Percentiles rank a stretch among this genome's conserved stretches.
Evolutionary conservation across 1,139 yeast genomes (phyloP).

Genomic region (Magnusiomyces fungicola): DNA sequence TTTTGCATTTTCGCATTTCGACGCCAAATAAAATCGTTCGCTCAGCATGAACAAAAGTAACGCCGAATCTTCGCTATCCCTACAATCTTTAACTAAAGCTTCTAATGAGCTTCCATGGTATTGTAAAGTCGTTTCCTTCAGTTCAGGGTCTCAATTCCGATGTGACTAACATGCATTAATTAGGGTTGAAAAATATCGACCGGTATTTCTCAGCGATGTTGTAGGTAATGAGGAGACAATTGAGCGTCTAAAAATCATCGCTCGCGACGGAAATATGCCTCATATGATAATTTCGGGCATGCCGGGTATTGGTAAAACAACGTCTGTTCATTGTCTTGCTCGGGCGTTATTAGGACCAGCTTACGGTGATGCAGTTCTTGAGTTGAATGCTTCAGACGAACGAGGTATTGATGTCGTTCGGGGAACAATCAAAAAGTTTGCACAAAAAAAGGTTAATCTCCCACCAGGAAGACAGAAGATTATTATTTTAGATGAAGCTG

Average conservation of each 20-base stretch:
- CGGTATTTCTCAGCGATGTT: slow-evolving; percentile 66
- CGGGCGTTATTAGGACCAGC: slow-evolving; percentile 69
- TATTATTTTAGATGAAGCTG: slow-evolving; percentile 89
- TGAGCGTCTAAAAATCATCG: slow-evolving; percentile 75
- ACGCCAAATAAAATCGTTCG: too few relatives aligned
- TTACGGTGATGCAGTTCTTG: slow-evolving; percentile 78
- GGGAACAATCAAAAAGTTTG: slow-evolving; percentile 87
- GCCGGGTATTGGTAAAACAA: slow-evolving; percentile 97
- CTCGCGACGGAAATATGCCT: slow-evolving; percentile 92
- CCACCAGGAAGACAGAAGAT: slow-evolving; percentile 80
- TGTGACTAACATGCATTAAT: too few relatives aligned
- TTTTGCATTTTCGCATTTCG: too few relatives aligned
- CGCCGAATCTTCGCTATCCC: too few relatives aligned
- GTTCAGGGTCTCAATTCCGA: too few relatives aligned
- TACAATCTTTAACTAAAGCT: too few relatives aligned
- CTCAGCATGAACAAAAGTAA: too few relatives aligned
- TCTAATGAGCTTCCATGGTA: too few relatives aligned
- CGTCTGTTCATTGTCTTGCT: slow-evolving; percentile 87
- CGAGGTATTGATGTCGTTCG: slow-evolving; percentile 94
- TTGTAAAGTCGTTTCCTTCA: too few relatives aligned
- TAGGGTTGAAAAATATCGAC: slow-evolving; percentile 95
- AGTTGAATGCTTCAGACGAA: slow-evolving; percentile 92
- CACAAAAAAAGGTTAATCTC: slow-evolving; percentile 78
- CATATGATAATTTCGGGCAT: slow-evolving; percentile 89
- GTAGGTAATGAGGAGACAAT: slow-evolving; percentile 93